Evolutionary conservation across 2,329 filamentous ascomycete genomes (phyloP).

Genomic region (Epichloe glyceriae): DNA sequence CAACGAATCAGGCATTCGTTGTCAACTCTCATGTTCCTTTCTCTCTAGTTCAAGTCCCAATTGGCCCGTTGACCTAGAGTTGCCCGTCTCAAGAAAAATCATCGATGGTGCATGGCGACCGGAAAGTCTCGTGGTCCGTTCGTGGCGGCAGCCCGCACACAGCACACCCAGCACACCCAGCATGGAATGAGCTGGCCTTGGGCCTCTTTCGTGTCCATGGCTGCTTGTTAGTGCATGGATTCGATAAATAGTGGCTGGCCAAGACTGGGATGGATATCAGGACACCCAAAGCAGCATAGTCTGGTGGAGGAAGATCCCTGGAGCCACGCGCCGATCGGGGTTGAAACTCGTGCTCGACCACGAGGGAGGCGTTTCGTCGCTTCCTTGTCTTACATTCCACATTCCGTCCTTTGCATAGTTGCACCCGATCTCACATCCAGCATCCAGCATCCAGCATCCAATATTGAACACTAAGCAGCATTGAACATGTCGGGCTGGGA

Average conservation of each 20-base stretch:
- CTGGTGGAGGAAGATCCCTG: slow-evolving; percentile 18
- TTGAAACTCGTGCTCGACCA: slow-evolving; percentile 9
- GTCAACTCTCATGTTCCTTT: no score
- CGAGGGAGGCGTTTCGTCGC: neutral
- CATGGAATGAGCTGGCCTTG: no score
- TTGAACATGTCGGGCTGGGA: no score
- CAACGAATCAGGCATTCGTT: no score
- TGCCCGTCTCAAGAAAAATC: no score
- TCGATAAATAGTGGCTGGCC: neutral
- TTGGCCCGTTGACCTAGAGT: no score
- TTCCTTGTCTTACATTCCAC: neutral
- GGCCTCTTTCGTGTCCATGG: neutral
- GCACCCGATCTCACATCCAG: neutral
- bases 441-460: neutral
- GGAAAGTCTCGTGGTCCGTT: no score
- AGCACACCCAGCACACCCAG: no score
- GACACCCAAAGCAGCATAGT: slow-evolving; percentile 15
- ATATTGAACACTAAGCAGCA: no score
- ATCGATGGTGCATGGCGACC: no score
- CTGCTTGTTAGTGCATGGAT: neutral
- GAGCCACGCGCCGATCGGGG: slow-evolving; percentile 24
- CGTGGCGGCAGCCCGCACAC: no score
- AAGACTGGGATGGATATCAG: slow-evolving; percentile 1
- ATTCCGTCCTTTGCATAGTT: neutral
- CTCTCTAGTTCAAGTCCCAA: no score